A percentile compares a stretch with the other conserved stretches of the same genome.
phyloP scores from a whole-genome alignment of 768 basidiomycete genomes.

The Leccinum variicolor region DNA sequence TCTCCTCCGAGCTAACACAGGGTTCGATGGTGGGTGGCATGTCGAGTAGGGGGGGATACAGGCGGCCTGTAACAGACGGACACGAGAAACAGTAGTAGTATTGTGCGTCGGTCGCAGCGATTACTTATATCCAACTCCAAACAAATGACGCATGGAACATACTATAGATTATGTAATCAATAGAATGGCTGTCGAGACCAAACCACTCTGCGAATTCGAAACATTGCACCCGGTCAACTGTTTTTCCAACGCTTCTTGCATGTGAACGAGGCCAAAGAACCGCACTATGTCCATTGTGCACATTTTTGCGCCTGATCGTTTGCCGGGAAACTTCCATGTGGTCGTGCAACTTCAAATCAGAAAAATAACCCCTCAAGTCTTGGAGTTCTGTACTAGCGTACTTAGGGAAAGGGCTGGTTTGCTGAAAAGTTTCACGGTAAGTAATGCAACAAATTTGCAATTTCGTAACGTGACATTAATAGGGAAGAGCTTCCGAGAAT shows the following conservation, averaged over 20 bases:
- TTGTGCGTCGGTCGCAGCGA: no score
- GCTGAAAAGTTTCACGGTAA: neutral
- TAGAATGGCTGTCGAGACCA: neutral
- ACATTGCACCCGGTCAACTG: neutral
- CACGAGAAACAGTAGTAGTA: neutral
- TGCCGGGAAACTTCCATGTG: neutral
- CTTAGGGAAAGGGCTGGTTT: neutral
- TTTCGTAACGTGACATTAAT: neutral
- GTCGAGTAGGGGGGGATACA: neutral
- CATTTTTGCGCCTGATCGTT: neutral
- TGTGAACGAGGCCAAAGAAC: neutral
- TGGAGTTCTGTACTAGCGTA: neutral
- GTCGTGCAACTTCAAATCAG: neutral
- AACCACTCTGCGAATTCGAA: neutral
- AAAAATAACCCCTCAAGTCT: neutral
- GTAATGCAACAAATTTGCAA: neutral
- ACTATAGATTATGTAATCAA: neutral
- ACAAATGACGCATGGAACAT: neutral
- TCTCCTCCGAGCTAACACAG: constrained; percentile 7
- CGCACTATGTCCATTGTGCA: neutral
- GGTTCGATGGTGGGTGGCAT: constrained; percentile 13
- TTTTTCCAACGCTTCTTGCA: neutral
- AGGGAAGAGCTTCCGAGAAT: neutral
- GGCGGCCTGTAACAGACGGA: neutral
- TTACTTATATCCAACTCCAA: neutral